Evolutionary conservation across 129 eudicot species (phyloP).

Genomic region (Lonicera japonica): DNA sequence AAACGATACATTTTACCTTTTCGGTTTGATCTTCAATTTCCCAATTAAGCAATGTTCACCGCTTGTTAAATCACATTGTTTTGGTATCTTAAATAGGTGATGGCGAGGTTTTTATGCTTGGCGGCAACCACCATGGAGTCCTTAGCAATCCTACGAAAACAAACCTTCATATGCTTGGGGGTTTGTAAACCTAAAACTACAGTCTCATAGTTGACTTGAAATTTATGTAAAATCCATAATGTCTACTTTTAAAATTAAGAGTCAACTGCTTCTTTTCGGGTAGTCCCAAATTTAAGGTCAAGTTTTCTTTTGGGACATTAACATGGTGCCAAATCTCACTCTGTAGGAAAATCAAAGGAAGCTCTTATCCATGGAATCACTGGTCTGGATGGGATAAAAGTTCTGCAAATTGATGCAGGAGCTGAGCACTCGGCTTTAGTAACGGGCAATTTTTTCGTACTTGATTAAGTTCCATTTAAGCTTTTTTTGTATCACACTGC

Average conservation of each 20-base stretch:
- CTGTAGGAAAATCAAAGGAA: conserved; percentile 32
- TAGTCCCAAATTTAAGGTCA: no score
- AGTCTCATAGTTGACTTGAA: conserved; percentile 3
- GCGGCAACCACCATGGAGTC: conserved; percentile 58
- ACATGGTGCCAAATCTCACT: background rate
- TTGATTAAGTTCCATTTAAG: background rate
- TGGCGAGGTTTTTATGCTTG: conserved; percentile 58
- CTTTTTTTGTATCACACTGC: background rate
- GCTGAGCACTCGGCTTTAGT: conserved; percentile 84
- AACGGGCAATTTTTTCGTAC: conserved; percentile 45
- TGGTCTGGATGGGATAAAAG: conserved; percentile 33
- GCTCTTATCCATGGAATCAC: conserved; percentile 19
- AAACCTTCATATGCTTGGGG: conserved; percentile 18
- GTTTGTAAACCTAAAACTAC: no score
- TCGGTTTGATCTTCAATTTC: background rate
- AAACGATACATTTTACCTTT: background rate
- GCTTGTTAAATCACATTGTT: background rate
- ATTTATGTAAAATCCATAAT: no score
- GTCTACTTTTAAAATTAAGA: no score
- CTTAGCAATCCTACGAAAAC: conserved; percentile 36
- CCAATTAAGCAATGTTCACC: background rate
- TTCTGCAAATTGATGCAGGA: conserved; percentile 73
- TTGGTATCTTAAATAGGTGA: conserved; percentile 38
- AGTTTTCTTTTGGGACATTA: no score
- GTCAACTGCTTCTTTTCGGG: no score